Evolutionary conservation across 768 basidiomycete species (phyloP).

Genomic region (Albatrellus ellisii): DNA sequence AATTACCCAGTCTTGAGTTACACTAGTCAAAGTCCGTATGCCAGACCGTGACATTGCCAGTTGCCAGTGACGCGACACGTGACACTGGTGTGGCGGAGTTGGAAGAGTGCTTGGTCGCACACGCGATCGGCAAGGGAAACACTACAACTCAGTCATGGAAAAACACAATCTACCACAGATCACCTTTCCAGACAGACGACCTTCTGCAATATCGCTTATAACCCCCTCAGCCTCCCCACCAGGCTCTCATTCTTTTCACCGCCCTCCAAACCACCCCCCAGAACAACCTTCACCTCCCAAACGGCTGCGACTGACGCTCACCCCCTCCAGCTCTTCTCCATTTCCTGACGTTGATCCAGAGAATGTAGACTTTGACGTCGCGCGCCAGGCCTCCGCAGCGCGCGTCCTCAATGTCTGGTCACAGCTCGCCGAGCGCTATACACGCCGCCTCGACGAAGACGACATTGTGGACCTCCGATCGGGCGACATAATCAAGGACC

Average conservation of each 20-base stretch:
- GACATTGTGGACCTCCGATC: constrained; percentile 64
- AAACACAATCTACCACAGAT: neutral
- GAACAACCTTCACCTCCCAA: constrained; percentile 30
- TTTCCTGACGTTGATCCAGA: constrained; percentile 7
- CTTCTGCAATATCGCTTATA: constrained; percentile 21
- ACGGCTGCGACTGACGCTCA: constrained; percentile 33
- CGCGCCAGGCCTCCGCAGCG: constrained; percentile 40
- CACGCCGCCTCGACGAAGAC: constrained; percentile 57
- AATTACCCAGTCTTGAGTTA: too few relatives aligned
- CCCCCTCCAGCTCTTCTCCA: constrained; percentile 23
- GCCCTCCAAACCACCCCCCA: constrained; percentile 14
- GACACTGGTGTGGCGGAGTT: too few relatives aligned
- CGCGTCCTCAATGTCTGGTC: constrained; percentile 55
- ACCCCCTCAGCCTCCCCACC: constrained; percentile 45
- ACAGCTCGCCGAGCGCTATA: constrained; percentile 54
- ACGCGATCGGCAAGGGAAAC: too few relatives aligned
- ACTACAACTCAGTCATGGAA: too few relatives aligned
- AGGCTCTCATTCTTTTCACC: constrained; percentile 18
- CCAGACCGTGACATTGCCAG: too few relatives aligned
- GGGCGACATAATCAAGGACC: constrained; percentile 49
- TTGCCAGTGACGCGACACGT: too few relatives aligned
- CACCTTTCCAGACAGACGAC: constrained; percentile 1
- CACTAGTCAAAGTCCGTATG: too few relatives aligned
- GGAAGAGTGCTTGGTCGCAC: too few relatives aligned
- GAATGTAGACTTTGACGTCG: constrained; percentile 33